Evolutionary conservation across 306 rosid species (phyloP).

Genomic region (Castanospermum australe): DNA sequence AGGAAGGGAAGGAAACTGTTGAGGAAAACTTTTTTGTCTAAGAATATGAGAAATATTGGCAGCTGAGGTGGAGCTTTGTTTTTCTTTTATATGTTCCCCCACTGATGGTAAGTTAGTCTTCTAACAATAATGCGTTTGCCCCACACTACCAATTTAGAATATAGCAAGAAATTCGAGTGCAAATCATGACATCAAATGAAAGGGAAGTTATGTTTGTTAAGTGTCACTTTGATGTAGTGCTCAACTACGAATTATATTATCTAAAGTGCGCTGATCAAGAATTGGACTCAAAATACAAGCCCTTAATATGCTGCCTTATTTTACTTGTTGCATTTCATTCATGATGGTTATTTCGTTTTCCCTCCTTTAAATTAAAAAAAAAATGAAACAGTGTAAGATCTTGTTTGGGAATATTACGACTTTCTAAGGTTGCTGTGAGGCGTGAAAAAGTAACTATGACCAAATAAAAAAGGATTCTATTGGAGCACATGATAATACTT

Average conservation of each 20-base stretch:
- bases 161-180: background rate
- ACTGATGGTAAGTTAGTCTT: background rate
- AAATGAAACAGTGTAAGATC: too few relatives aligned
- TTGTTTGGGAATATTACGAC: too few relatives aligned
- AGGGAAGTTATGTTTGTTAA: background rate
- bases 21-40: background rate
- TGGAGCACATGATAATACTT: too few relatives aligned
- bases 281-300: too few relatives aligned
- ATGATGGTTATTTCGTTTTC: too few relatives aligned
- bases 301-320: too few relatives aligned
- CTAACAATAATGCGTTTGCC: background rate
- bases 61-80: background rate
- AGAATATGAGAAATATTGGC: background rate
- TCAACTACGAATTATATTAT: background rate
- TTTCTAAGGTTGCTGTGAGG: too few relatives aligned
- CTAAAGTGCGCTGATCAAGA: background rate
- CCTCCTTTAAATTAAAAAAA: too few relatives aligned
- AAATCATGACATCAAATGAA: background rate
- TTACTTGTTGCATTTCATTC: too few relatives aligned
- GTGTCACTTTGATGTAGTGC: background rate
- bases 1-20: too few relatives aligned
- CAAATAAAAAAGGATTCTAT: too few relatives aligned
- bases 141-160: background rate
- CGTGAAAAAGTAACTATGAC: too few relatives aligned
- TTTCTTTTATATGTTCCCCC: background rate